phyloP scores from a whole-genome alignment of 345 rosid genomes.

The Bruguiera gymnorhiza region DNA sequence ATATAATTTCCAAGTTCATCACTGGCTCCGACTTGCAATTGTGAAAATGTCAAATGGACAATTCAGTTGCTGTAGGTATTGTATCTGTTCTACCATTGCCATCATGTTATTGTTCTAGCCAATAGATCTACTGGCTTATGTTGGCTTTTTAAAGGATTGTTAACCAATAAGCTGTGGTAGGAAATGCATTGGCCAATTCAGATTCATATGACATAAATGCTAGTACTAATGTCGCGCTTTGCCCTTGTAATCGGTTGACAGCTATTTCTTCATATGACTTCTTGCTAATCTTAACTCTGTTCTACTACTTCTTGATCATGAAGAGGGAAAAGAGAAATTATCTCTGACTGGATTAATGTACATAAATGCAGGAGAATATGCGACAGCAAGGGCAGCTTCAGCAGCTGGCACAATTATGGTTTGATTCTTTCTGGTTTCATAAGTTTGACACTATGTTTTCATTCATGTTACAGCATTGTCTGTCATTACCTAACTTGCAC shows the following conservation, averaged over 20 bases:
- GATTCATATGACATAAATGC: too few species aligned
- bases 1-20: too few species aligned
- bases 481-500: not conserved
- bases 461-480: not conserved
- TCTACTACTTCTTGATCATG: not conserved
- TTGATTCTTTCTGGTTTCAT: slow-evolving; percentile 19
- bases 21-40: too few species aligned
- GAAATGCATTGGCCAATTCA: not conserved
- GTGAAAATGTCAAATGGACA: too few species aligned
- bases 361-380: slow-evolving; percentile 73
- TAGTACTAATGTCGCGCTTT: too few species aligned
- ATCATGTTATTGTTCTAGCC: not conserved
- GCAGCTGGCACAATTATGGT: slow-evolving; percentile 93
- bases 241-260: not conserved
- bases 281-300: not conserved
- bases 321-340: not conserved
- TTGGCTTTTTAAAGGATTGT: not conserved
- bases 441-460: not conserved
- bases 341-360: slow-evolving; percentile 15
- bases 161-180: not conserved
- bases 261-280: not conserved
- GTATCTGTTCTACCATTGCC: too few species aligned
- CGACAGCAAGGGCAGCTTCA: slow-evolving; percentile 89
- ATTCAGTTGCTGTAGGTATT: too few species aligned
- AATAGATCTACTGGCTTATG: not conserved